Base-by-base conservation (phyloP, 129 eudicot genomes). In the Erigeron canadensis region DNA sequence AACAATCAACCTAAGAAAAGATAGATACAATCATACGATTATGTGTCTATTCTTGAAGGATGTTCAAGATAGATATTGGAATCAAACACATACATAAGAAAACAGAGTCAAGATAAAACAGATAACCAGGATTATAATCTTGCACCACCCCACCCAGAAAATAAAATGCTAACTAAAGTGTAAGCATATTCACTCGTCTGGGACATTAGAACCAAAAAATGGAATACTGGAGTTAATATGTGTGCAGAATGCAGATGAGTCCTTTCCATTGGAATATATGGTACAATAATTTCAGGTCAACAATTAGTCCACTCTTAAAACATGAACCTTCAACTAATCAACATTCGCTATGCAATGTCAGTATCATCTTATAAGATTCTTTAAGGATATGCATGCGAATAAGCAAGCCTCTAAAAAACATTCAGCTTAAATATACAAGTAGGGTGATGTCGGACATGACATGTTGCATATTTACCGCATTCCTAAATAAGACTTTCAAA, bases 361-460 rank as follows among this genome's bases (percentile, higher is more conserved):
- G 64, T 53, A 74, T 38, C 79, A 51, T 40, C 45, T 51, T 64
- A 45, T 64, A 63, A 53, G 16, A 74, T 65, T 60, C 45, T 67
- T 47, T 76, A 69, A 60, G 37, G 7, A 75, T 58, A 58, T 22
- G 19, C 54, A 12, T 41, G 71, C 76, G 50, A 77, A 62, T 22
- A 38, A 13, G 41, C 18, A 48, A 43, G 69, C 50, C n/a, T 19
- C 40, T 38, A 61, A 28, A 69, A 47, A 57, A 67, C 57, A 67
- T 28, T 22, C 11, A 39, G 17, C 44, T 17, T 44, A 21, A 42
- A 57, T 11, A 37, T 57, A 28, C 45, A 57, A 38, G 68, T 60
- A 17, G 38, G 57, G 22, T 67, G 50, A 67, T 56, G 59, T 57
- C 74, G 56, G 21, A 58, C 42, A 67, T 18, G 43, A 53, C 51